A percentile compares a stretch with the other conserved stretches of the same genome.
These are phyloP conservation scores for Casaregolazyma suthepensis DNA, from an alignment of 1,139 yeast genomes.

Conservation along the genomic window DNA sequence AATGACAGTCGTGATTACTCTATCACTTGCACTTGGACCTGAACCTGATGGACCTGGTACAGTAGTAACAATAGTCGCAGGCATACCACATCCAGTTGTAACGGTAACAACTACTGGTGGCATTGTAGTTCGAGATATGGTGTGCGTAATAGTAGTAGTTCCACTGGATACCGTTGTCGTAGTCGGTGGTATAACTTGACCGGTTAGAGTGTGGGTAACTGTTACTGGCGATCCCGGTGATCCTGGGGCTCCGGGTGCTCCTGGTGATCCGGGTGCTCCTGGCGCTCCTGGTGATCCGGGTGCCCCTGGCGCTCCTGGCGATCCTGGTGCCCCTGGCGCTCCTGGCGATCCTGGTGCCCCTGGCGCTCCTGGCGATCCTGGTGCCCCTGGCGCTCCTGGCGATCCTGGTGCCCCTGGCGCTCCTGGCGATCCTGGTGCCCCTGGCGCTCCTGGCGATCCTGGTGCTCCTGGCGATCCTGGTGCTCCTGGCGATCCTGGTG, in stretches of 20 bases:
- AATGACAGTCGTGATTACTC: background rate
- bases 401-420: background rate
- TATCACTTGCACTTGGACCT: background rate
- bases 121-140: background rate
- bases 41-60: background rate
- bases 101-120: background rate
- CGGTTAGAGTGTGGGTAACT: background rate
- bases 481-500: background rate
- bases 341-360: too few relatives aligned
- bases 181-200: background rate
- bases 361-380: too few relatives aligned
- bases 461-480: background rate
- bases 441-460: background rate
- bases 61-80: constrained; percentile 1
- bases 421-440: background rate
- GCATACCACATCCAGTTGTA: background rate
- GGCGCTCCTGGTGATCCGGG: too few relatives aligned
- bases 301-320: too few relatives aligned
- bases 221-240: background rate
- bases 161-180: background rate
- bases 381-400: background rate
- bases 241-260: background rate
- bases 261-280: too few relatives aligned
- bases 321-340: too few relatives aligned
- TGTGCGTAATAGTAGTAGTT: background rate